Conservation (phyloP, 192 early-diverging fungal species). For the Coemansia sp. region DNA sequence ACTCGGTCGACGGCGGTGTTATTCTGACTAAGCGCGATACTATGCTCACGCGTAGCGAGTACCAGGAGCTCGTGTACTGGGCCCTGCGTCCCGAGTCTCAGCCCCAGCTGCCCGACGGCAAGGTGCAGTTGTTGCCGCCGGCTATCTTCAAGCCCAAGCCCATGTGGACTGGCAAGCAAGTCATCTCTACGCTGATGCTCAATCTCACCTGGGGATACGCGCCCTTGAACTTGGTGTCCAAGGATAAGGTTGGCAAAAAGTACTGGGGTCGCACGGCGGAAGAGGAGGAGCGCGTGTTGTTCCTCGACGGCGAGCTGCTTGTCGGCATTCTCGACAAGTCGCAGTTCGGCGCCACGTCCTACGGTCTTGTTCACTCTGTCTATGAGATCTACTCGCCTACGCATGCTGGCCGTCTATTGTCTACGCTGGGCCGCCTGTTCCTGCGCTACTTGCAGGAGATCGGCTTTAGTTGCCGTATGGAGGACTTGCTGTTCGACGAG, state of each 20-base stretch:
- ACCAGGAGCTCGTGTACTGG: slow-evolving; percentile 93
- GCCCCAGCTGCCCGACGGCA: slow-evolving; percentile 63
- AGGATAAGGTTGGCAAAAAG: slow-evolving; percentile 82
- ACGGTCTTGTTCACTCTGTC: slow-evolving; percentile 93
- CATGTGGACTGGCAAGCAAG: slow-evolving; percentile 98
- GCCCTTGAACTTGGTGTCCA: slow-evolving; percentile 86
- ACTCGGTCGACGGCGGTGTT: slow-evolving; percentile 97
- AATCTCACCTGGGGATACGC: slow-evolving; percentile 82
- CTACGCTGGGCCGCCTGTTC: slow-evolving; percentile 89
- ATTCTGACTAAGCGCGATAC: slow-evolving; percentile 88
- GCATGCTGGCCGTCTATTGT: slow-evolving; percentile 88
- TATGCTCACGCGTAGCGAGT: slow-evolving; percentile 84
- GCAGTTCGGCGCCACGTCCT: slow-evolving; percentile 91
- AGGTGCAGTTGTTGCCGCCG: slow-evolving; percentile 83
- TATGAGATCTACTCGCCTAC: slow-evolving; percentile 93
- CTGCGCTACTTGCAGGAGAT: slow-evolving; percentile 83
- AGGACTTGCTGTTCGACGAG: slow-evolving; percentile 88
- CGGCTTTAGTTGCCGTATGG: slow-evolving; percentile 98
- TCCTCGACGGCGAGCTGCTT: slow-evolving; percentile 88
- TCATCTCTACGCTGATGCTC: slow-evolving; percentile 88
- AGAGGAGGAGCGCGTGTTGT: slow-evolving; percentile 78
- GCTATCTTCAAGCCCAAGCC: slow-evolving; percentile 83
- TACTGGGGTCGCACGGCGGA: slow-evolving; percentile 81
- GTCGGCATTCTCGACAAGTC: slow-evolving; percentile 96
- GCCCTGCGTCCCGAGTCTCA: slow-evolving; percentile 73